Evolutionary conservation across 192 early-diverging fungal species (phyloP), one percentile per base, ranked within the genome.

Genomic region (Entomortierella beljakovae): DNA sequence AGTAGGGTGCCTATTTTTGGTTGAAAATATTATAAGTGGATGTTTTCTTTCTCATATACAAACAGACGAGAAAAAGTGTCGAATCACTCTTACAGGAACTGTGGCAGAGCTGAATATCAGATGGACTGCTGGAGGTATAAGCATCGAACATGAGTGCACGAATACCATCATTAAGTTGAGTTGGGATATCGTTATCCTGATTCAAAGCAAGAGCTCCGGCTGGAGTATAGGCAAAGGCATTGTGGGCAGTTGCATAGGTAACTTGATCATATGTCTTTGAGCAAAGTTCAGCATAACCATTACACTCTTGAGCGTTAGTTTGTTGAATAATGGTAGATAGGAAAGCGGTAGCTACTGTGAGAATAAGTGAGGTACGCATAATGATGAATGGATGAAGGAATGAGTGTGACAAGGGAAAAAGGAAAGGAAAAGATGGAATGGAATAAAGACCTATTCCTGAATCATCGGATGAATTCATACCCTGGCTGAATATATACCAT

Each of bases 141-240:
- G 82, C 82, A 68, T 92, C 92, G 38, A 96, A 83, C 85, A 91
- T 91, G 53, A 96, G 85, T 8, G 81, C 90, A 6, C 94, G 83
- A 48, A 96, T 79, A 25, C 94, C 94, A 56, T 91, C 90, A 38
- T 83, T 77, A 9, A 96, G 83, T 80, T 96, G 94, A 13, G 79
- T 77, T 22, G 61, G 59, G 35, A 94, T 89, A 31, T 84, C 64
- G 56, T 83, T 83, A 68, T 89, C 70, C 70, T 94, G 93, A 73
- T 92, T 94, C 16, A 90, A 89, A 18, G 88, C 87, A 11, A 88
- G 80, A 31, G 87, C 82, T 18, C 77, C 84, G 67, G 84, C 80
- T 16, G 81, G 83, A 26, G 82, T 68, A 31, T 57, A 80, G 29
- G 89, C 86, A 73, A 83, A 93, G 2, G 92, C 87, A 68, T 94